phyloP scores from a whole-genome alignment of 1,284 basidiomycete species.

The Ustilago vetiveriae region DNA sequence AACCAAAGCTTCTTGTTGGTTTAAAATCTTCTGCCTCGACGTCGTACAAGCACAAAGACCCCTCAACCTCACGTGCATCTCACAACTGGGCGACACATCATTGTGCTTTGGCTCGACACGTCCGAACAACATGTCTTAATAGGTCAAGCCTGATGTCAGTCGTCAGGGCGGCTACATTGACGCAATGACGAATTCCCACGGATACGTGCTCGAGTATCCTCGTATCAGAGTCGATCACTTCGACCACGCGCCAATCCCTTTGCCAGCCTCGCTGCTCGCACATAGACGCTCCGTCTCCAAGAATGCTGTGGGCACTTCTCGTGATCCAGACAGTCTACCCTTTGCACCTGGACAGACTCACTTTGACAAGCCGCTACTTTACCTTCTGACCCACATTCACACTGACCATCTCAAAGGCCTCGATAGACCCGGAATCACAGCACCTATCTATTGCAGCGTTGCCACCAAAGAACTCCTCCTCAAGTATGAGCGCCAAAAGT shows the following conservation, averaged over 20 bases:
- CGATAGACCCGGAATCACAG: constrained; percentile 38
- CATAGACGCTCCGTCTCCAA: constrained; percentile 17
- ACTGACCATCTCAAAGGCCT: constrained; percentile 63
- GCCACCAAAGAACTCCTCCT: constrained; percentile 56
- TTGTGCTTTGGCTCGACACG: too few relatives aligned
- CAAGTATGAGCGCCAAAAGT: constrained; percentile 49
- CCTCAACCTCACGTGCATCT: background rate
- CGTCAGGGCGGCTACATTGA: too few relatives aligned
- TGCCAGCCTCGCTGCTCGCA: constrained; percentile 39
- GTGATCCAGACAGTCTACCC: constrained; percentile 7
- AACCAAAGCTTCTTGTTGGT: constrained; percentile 1
- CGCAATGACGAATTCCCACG: constrained; percentile 49
- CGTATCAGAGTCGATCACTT: constrained; percentile 59
- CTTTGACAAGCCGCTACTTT: constrained; percentile 48
- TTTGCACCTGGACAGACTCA: constrained; percentile 35
- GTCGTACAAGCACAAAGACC: too few relatives aligned
- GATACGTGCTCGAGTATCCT: constrained; percentile 59
- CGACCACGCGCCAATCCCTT: constrained; percentile 30
- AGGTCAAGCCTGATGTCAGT: too few relatives aligned
- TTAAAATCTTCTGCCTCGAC: background rate
- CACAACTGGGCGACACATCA: too few relatives aligned
- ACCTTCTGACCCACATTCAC: constrained; percentile 62
- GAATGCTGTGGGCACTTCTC: background rate
- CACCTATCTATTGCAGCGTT: constrained; percentile 55
- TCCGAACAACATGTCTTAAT: background rate